Conservation (phyloP, 2,329 filamentous ascomycete genomes). For the Keithomyces neogunnii region DNA sequence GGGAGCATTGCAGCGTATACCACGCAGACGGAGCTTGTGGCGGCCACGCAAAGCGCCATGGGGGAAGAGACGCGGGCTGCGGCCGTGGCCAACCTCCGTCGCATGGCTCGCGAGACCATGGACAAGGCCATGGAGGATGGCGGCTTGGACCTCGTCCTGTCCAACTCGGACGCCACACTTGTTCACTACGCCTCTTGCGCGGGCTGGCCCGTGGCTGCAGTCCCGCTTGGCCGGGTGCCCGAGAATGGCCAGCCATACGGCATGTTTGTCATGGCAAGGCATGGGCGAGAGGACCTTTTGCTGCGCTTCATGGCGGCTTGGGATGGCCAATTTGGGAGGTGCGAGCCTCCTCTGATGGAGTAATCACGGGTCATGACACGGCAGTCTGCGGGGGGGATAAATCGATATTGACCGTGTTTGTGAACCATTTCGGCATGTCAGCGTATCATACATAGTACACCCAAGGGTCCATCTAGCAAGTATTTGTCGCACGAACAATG, state of each 20-base stretch:
- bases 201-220: background rate
- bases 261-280: constrained; percentile 1
- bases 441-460: no score
- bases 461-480: no score
- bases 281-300: constrained; percentile 1
- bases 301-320: constrained; percentile 1
- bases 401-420: no score
- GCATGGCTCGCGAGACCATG: background rate
- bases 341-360: background rate
- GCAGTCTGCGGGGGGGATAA: no score
- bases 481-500: no score
- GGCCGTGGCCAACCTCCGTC: background rate
- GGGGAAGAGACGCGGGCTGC: background rate
- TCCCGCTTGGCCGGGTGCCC: background rate
- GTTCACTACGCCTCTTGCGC: background rate
- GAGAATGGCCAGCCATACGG: constrained; percentile 4
- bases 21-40: background rate
- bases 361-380: no score
- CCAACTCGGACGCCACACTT: constrained; percentile 1
- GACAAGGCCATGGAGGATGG: background rate
- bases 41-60: background rate
- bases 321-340: background rate
- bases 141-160: background rate
- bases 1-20: background rate
- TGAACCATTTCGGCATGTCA: no score